These are phyloP conservation scores for Tetrahymena elliotti DNA, from an alignment of 73 alveolate species.

Conservation along the genomic window DNA sequence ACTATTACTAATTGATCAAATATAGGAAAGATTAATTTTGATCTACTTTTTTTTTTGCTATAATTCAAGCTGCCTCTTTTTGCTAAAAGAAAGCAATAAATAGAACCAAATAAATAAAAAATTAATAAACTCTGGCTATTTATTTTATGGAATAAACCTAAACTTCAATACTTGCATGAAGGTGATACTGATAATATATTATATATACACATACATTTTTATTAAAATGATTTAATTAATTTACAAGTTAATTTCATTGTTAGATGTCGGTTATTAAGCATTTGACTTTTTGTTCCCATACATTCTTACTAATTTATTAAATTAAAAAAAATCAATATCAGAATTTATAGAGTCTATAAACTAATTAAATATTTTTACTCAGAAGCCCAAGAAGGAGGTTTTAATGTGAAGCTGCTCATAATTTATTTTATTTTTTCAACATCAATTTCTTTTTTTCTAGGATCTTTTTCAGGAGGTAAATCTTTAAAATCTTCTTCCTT, in stretches of 20 bases:
- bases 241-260: neutral
- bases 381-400: neutral
- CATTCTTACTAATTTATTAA: neutral
- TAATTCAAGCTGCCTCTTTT: too few species aligned
- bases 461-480: neutral
- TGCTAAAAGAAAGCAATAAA: too few species aligned
- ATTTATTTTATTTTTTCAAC: neutral
- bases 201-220: too few species aligned
- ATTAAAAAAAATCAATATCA: neutral
- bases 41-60: too few species aligned
- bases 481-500: neutral
- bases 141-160: too few species aligned
- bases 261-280: neutral
- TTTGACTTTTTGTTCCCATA: neutral
- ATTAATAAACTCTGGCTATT: too few species aligned
- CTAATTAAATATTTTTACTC: neutral
- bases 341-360: neutral
- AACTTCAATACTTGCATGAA: too few species aligned
- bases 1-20: too few species aligned
- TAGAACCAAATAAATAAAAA: too few species aligned
- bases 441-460: neutral
- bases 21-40: too few species aligned
- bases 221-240: too few species aligned
- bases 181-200: neutral
- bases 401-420: neutral